phyloP scores from a whole-genome alignment of 805 yeast genomes.

The Metschnikowia colocasiae region DNA sequence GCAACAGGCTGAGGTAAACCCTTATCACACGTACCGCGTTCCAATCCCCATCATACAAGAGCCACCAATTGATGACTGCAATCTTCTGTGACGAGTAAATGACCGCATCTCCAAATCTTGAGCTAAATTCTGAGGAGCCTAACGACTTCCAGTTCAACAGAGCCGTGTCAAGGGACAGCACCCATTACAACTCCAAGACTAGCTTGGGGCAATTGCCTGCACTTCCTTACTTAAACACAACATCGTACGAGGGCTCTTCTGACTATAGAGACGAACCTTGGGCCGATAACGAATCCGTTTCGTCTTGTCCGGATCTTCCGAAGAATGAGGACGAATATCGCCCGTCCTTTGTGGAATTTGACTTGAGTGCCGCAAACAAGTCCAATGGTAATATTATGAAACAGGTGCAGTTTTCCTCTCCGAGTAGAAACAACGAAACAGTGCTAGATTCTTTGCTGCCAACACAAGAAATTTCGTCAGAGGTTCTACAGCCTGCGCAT shows the following conservation, averaged over 20 bases:
- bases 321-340: background rate
- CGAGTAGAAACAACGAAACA: background rate
- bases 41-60: background rate
- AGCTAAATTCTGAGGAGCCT: background rate
- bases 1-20: background rate
- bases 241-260: background rate
- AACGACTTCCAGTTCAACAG: background rate
- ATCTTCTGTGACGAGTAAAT: background rate
- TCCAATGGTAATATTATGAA: conserved; percentile 8
- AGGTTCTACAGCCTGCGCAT: conserved; percentile 2
- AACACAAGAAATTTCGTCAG: background rate
- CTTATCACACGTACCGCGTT: background rate
- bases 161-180: conserved; percentile 8
- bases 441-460: background rate
- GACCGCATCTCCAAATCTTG: background rate
- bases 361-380: conserved; percentile 18
- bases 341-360: conserved; percentile 25
- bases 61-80: background rate
- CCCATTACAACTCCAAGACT: conserved; percentile 12
- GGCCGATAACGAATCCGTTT: background rate
- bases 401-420: conserved; percentile 8
- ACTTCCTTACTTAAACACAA: conserved; percentile 11
- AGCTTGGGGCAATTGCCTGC: conserved; percentile 14
- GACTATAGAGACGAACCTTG: background rate
- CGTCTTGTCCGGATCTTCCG: background rate